A percentile compares a stretch with the other conserved stretches of the same genome.
Evolutionary conservation across 495 filamentous ascomycete species (phyloP).

Genomic region (Extremus antarcticus): DNA sequence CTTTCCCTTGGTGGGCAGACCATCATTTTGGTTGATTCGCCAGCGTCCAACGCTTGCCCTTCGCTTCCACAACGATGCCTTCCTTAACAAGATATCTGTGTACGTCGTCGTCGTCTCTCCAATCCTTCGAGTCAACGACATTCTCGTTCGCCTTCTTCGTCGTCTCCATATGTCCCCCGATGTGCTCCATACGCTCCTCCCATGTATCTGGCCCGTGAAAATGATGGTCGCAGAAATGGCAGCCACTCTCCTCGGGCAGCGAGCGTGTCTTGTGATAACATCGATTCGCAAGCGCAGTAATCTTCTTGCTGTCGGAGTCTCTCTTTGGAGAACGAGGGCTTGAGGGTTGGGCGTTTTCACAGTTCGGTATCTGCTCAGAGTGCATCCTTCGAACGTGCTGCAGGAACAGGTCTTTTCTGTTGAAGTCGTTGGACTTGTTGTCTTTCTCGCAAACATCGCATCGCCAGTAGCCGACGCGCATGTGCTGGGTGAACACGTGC

Average conservation of each 20-base stretch:
- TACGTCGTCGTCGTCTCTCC: slow-evolving; percentile 38
- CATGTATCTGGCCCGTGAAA: slow-evolving; percentile 60
- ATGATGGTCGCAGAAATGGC: slow-evolving; percentile 51
- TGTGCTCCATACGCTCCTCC: slow-evolving; percentile 85
- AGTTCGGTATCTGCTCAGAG: slow-evolving; percentile 5
- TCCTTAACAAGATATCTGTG: slow-evolving; percentile 43
- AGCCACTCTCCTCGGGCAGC: slow-evolving; percentile 51
- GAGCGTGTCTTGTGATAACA: slow-evolving; percentile 51
- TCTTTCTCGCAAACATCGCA: slow-evolving; percentile 61
- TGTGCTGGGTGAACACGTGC: slow-evolving; percentile 72
- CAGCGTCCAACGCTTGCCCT: neutral
- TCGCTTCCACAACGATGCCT: slow-evolving; percentile 31
- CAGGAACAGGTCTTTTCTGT: slow-evolving; percentile 86
- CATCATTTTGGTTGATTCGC: neutral
- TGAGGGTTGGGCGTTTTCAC: slow-evolving; percentile 38
- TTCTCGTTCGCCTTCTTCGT: slow-evolving; percentile 23
- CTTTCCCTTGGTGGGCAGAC: no score
- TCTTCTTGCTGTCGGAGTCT: slow-evolving; percentile 35
- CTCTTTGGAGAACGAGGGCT: slow-evolving; percentile 28
- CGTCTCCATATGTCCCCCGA: slow-evolving; percentile 68
- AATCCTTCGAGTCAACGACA: slow-evolving; percentile 26
- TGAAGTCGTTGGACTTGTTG: slow-evolving; percentile 56
- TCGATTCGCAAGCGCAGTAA: slow-evolving; percentile 38
- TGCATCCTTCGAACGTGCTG: slow-evolving; percentile 96
- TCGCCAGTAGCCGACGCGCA: slow-evolving; percentile 67